Evolutionary conservation across 352 stramenopile genomes (phyloP).

Genomic region (Aphanomyces euteiches): DNA sequence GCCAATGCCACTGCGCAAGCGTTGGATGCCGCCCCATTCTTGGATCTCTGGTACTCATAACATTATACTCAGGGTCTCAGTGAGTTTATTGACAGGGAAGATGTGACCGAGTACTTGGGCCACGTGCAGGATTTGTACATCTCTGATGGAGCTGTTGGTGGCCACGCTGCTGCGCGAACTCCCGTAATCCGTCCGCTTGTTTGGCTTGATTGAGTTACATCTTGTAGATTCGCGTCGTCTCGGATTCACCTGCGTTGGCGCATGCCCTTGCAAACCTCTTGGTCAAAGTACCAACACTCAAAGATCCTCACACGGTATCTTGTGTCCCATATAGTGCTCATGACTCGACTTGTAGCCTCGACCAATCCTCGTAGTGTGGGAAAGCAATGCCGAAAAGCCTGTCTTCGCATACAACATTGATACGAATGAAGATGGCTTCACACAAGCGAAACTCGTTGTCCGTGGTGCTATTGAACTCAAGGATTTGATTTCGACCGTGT

Average conservation of each 20-base stretch:
- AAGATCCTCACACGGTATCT: conserved; percentile 17
- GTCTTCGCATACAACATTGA: conserved; percentile 52
- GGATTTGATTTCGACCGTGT: conserved; percentile 53
- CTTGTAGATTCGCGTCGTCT: conserved; percentile 52
- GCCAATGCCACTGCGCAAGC: conserved; percentile 42
- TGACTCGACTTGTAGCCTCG: conserved; percentile 46
- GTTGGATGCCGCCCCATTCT: conserved; percentile 61
- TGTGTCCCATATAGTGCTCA: neutral
- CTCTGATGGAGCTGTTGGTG: conserved; percentile 72
- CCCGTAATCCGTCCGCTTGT: conserved; percentile 63
- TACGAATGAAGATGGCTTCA: conserved; percentile 22
- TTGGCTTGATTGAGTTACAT: neutral
- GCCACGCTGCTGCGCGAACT: conserved; percentile 68
- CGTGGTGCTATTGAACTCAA: conserved; percentile 52
- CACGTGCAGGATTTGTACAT: conserved; percentile 55
- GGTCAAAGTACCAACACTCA: conserved; percentile 33
- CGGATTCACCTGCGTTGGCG: conserved; percentile 66
- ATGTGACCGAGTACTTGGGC: conserved; percentile 68
- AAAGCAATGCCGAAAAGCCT: conserved; percentile 47
- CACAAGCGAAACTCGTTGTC: conserved; percentile 40
- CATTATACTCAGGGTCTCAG: neutral
- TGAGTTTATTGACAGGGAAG: conserved; percentile 10
- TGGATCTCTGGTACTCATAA: conserved; percentile 31
- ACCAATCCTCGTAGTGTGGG: conserved; percentile 75
- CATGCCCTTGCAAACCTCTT: conserved; percentile 68